Base-by-base conservation (phyloP, 805 yeast genomes). In the Grigorovia transvaalensis region DNA sequence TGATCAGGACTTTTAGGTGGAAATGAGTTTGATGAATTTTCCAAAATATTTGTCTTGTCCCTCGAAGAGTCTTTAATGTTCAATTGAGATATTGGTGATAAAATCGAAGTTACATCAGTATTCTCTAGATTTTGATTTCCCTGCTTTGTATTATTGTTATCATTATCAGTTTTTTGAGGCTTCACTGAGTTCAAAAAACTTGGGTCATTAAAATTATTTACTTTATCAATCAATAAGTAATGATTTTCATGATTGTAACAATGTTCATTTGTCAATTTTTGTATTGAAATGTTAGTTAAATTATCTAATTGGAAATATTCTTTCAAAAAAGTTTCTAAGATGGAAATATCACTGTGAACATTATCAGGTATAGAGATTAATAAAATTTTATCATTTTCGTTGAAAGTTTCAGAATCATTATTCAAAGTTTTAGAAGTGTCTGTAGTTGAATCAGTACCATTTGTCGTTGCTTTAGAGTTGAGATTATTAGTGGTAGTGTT, bases 351-450 rank as follows among this genome's bases (percentile, higher is more conserved):
- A 41, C 65, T 55, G 50, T 64, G 65, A 11, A 66, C 57, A 19
- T 57, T 55, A 47, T 65, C 67, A 1, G 69, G 70, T 27, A 68
- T 65, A 2, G 71, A 67, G 9, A 66, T 61, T 13, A 68, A 55
- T 38, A 68, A 54, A 11, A 68, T 54, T 48, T 62, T 64, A n/a
- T 43, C 38, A 17, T 47, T 48, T 20, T 55, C 54, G 29, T 57
- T 53, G 19, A 27, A 9, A 18, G 50, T 45, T 7, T 52, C 54
- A 11, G 46, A 44, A 17, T 45, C 38, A 23, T 50, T 52, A n/a
- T 52, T 49, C 8, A 52, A 54, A 23, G 51, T 50, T 11, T 54
- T 50, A 18, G 38, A 51, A 33, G 4, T 33, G 8, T 33, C 38
- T 2, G 38, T 33, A 33, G 11, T 33, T 5, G 11, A 2, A 33